Evolutionary conservation across 2,329 filamentous ascomycete genomes (phyloP).

Genomic region (Ascochyta koolunga): DNA sequence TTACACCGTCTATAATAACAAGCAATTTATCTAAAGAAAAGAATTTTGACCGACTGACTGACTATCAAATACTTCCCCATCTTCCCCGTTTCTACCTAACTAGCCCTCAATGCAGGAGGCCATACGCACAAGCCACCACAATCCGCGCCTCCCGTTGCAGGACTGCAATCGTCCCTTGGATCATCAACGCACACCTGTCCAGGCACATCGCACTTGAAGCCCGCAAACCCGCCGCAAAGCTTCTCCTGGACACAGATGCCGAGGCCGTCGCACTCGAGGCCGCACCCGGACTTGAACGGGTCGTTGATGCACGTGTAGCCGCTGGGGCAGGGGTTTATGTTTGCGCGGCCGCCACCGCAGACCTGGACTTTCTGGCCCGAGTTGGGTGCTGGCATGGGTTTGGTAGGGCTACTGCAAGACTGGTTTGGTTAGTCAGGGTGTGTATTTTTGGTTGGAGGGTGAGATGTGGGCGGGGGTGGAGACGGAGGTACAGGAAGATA

Average conservation of each 20-base stretch:
- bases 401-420: neutral
- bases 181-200: slow-evolving; percentile 52
- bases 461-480: neutral
- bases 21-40: too few relatives aligned
- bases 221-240: slow-evolving; percentile 52
- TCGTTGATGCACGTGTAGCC: slow-evolving; percentile 41
- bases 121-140: slow-evolving; percentile 53
- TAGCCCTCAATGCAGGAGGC: slow-evolving; percentile 11
- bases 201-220: slow-evolving; percentile 36
- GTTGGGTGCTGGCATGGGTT: neutral
- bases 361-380: neutral
- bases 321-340: neutral
- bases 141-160: slow-evolving; percentile 48
- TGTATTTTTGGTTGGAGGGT: neutral
- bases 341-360: slow-evolving; percentile 37
- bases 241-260: slow-evolving; percentile 46
- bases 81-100: neutral
- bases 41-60: too few relatives aligned
- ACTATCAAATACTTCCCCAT: neutral
- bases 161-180: slow-evolving; percentile 52
- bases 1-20: too few relatives aligned
- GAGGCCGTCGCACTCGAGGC: slow-evolving; percentile 38
- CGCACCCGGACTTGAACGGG: slow-evolving; percentile 38
- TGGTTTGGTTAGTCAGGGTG: neutral
- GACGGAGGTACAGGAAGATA: neutral